Evolutionary conservation across 2,329 filamentous ascomycete genomes (phyloP).

Genomic region (Fusarium algeriense): DNA sequence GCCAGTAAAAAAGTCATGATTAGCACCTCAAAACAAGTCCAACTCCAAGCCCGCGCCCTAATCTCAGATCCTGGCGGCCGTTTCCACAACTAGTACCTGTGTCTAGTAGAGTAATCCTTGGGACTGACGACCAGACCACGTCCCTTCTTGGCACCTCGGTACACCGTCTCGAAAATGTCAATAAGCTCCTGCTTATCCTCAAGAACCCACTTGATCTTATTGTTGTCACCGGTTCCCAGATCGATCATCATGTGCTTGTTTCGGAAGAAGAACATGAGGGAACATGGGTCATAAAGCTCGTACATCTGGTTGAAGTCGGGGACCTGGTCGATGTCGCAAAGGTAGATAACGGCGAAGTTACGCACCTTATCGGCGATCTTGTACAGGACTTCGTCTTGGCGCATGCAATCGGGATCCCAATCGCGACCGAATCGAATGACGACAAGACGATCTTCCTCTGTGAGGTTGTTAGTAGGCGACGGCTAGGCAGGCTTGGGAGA

Average conservation of each 20-base stretch:
- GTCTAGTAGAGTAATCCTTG: slow-evolving; percentile 68
- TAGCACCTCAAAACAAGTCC: slow-evolving; percentile 21
- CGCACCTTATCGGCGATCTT: slow-evolving; percentile 93
- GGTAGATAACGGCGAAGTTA: slow-evolving; percentile 92
- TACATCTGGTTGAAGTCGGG: slow-evolving; percentile 98
- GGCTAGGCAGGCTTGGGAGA: background rate
- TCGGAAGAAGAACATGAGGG: slow-evolving; percentile 96
- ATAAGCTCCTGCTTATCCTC: slow-evolving; percentile 99
- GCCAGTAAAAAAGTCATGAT: slow-evolving; percentile 17
- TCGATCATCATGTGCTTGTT: slow-evolving; percentile 99
- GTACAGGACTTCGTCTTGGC: slow-evolving; percentile 92
- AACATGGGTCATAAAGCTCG: slow-evolving; percentile 89
- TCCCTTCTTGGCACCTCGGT: slow-evolving; percentile 98
- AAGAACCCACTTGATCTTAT: slow-evolving; percentile 93
- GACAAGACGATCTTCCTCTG: slow-evolving; percentile 90
- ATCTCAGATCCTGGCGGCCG: background rate
- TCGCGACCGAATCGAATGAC: slow-evolving; percentile 95
- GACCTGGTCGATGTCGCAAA: slow-evolving; percentile 92
- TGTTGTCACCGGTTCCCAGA: slow-evolving; percentile 98
- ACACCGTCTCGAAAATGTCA: slow-evolving; percentile 98
- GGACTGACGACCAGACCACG: slow-evolving; percentile 95
- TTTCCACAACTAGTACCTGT: slow-evolving; percentile 37
- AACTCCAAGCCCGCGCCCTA: slow-evolving; percentile 17
- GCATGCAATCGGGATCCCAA: slow-evolving; percentile 78
- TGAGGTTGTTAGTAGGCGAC: slow-evolving; percentile 16